Base-by-base conservation (phyloP, 2,329 filamentous ascomycete species). In the Trichoderma atroviride region DNA sequence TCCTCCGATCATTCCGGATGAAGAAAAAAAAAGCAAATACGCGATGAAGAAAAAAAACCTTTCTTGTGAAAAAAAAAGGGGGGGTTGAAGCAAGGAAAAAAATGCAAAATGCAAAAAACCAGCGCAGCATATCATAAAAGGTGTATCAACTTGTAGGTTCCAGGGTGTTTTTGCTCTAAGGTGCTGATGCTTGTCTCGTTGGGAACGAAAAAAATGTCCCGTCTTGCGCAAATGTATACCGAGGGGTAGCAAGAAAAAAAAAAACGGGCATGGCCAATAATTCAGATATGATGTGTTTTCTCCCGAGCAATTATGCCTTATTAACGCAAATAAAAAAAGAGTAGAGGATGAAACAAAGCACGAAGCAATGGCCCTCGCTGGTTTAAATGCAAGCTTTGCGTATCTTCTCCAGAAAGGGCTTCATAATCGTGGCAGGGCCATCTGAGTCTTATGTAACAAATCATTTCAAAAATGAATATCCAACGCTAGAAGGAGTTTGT, bases 111-210 rank as follows among this genome's bases (percentile, higher is more conserved):
- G 35, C 58, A 55, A 53, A 53, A 59, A 53, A 53, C 43, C 56
- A 70, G 62, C 37, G 69, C 58, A 68, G 64, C 64, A n/a, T 63
- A 68, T 63, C 60, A 69, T 47, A 31, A 58, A 62, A 40, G 27
- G 60, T 61, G 58, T 68, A 69, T 70, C 69, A 31, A 61, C 62
- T 22, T 35, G 43, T 19, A 68, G 56, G 33, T 53, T 60, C 58
- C 35, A 62, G n/a, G 66, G 27, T 64, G 56, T 56, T 33, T 31
- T 61, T 66, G 58, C 58, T 70, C 63, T 43, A 70, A 37, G 66
- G 58, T 69, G 56, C 33, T 57, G 66, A 61, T 56, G 56, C 66
- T 50, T 40, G 47, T 56, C 47, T 60, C 13, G 14, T 10, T 27
- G 50, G 24, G 24, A n/a, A 22, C 53, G 9, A 33, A 33, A 33